phyloP scores from a whole-genome alignment of 2,329 filamentous ascomycete genomes.

The Sclerotinia minor region DNA sequence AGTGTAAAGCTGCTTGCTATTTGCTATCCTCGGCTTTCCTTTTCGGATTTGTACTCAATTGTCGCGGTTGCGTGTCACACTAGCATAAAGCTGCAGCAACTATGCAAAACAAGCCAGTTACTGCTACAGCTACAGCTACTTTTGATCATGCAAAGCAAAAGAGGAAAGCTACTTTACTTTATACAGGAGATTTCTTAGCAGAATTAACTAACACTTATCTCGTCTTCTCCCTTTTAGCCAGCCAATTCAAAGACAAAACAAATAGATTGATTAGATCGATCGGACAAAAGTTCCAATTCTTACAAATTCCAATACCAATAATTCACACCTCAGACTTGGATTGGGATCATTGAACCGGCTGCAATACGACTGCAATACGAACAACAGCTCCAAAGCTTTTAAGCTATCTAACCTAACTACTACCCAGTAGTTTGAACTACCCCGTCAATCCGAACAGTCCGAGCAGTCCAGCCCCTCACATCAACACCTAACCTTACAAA shows the following conservation, averaged over 20 bases:
- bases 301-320: not conserved
- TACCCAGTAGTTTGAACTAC: not conserved
- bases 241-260: not conserved
- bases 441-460: not conserved
- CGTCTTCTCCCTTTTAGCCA: not conserved
- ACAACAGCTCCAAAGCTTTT: not conserved
- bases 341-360: not conserved
- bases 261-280: not conserved
- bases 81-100: not conserved
- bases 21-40: not conserved
- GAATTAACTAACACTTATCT: not conserved
- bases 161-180: constrained; percentile 12
- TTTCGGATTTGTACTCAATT: constrained; percentile 4
- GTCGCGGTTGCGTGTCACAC: constrained; percentile 3
- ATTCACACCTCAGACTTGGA: not conserved
- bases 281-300: not conserved
- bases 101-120: not conserved
- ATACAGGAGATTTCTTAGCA: not conserved
- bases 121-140: not conserved
- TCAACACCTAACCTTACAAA: constrained; percentile 7
- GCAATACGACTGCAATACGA: no score
- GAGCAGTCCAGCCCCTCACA: constrained; percentile 10
- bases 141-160: not conserved
- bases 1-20: not conserved
- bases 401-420: not conserved